Conservation (phyloP, 495 filamentous ascomycete genomes). For the Filosporella fistucella region DNA sequence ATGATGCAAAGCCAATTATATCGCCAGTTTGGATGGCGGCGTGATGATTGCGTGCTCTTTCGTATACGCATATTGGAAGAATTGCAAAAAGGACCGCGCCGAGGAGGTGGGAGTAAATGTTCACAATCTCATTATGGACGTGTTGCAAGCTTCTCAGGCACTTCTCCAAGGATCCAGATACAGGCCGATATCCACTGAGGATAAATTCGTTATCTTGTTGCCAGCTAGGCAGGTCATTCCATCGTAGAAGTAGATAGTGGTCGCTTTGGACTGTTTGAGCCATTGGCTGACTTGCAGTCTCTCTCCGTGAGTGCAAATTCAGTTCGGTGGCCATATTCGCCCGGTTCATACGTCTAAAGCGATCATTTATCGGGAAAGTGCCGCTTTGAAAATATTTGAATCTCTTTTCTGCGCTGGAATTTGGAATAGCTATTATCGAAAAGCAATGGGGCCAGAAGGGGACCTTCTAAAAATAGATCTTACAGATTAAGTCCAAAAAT, state of each 20-base stretch:
- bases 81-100: constrained; percentile 34
- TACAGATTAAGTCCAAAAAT: background rate
- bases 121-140: constrained; percentile 17
- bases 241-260: constrained; percentile 1
- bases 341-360: background rate
- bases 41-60: constrained; percentile 19
- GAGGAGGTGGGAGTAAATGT: constrained; percentile 47
- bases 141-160: background rate
- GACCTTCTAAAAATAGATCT: background rate
- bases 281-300: background rate
- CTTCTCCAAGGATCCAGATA: background rate
- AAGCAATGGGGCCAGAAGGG: background rate
- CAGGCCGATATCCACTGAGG: constrained; percentile 16
- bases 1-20: constrained; percentile 38
- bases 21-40: constrained; percentile 29
- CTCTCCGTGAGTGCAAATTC: constrained; percentile 1
- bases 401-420: too few species aligned
- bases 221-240: background rate
- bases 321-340: background rate
- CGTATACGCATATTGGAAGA: constrained; percentile 35
- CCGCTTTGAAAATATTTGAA: too few species aligned
- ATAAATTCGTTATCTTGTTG: constrained; percentile 24
- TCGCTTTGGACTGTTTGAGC: background rate
- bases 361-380: background rate
- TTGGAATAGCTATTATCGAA: background rate